Evolutionary conservation across 768 basidiomycete species (phyloP), one percentile per base, ranked within the genome.

Genomic region (Porphyrellus cyaneotinctus): DNA sequence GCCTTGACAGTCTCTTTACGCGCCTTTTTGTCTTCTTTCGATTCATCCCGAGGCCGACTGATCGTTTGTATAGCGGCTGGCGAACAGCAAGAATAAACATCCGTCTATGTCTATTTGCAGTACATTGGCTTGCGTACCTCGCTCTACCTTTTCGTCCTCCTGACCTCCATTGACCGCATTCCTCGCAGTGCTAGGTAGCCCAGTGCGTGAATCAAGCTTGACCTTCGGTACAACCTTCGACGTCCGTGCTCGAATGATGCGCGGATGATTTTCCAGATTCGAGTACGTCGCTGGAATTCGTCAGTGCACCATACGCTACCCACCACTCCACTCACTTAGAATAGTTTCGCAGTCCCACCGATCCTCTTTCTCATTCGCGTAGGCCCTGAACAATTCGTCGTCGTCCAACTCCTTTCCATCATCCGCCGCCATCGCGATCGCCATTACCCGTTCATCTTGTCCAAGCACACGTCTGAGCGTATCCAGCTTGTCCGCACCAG

Each of bases 281-380:
- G 92, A 88, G 66, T 94, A 95, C 11, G 95, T 97, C 10, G 88
- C 95, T 97, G 64, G 18, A 28, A 45, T 39, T 37, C n/a, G 41
- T 58, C 59, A 56, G 53, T 53, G 42, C 58, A 47, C 18, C 24
- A 2, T 30, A 39, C 18, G 15, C 24, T 15, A 18, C 15, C 32
- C 18, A 11, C 26, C 2, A 18, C 22, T 3, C 42, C 13, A 78
- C 89, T 68, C 68, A 95, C 95, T 85, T 3, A 99, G 74, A 35
- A 99, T 88, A 2, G 93, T 97, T 69, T 99, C 95, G 56, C 91
- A 95, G 66, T 99, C 97, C 97, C 97, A 99, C 41, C 83, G 73
- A 57, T 88, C 85, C 58, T 87, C 83, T 49, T 83, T 81, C 59
- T 83, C 79, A 8, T 58, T 58, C 47, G 68, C 57, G 12, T 72